Percentiles rank a stretch among this genome's conserved stretches.
Conservation (phyloP, 2,329 filamentous ascomycete genomes). For the Aspergillus glaucus region DNA sequence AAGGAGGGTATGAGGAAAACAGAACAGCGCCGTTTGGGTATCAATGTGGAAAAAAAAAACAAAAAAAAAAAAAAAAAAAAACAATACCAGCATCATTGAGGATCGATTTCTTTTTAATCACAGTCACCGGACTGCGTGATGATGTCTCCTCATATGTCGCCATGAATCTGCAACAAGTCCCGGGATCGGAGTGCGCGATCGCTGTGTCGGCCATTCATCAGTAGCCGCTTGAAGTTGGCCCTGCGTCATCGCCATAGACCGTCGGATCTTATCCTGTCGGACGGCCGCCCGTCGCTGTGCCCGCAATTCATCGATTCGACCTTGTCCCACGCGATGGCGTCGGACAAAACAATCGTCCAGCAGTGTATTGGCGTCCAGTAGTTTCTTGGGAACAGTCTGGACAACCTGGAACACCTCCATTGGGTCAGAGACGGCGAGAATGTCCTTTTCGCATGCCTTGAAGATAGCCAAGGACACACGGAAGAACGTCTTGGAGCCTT, state of each 20-base stretch:
- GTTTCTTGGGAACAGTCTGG: slow-evolving; percentile 72
- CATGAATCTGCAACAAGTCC: slow-evolving; percentile 28
- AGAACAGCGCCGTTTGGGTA: background rate
- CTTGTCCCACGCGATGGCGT: slow-evolving; percentile 73
- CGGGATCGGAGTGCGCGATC: slow-evolving; percentile 21
- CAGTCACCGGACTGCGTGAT: slow-evolving; percentile 27
- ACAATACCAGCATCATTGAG: background rate
- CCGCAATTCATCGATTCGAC: slow-evolving; percentile 69
- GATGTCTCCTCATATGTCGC: slow-evolving; percentile 24
- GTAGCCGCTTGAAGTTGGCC: slow-evolving; percentile 27
- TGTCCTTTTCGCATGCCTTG: slow-evolving; percentile 76
- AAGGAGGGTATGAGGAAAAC: background rate
- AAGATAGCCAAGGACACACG: slow-evolving; percentile 86
- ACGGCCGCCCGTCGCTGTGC: slow-evolving; percentile 56
- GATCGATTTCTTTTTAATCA: background rate
- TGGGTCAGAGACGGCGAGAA: slow-evolving; percentile 71
- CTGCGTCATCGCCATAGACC: slow-evolving; percentile 31
- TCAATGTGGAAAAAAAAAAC: background rate
- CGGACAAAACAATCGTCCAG: slow-evolving; percentile 79
- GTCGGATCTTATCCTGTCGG: slow-evolving; percentile 35
- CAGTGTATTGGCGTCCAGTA: slow-evolving; percentile 74
- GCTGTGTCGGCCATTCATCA: slow-evolving; percentile 24
- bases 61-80: background rate
- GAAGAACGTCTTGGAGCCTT: slow-evolving; percentile 89
- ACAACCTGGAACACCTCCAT: slow-evolving; percentile 97